phyloP scores from a whole-genome alignment of 2,329 filamentous ascomycete genomes.

The Aureobasidium leucospermi region DNA sequence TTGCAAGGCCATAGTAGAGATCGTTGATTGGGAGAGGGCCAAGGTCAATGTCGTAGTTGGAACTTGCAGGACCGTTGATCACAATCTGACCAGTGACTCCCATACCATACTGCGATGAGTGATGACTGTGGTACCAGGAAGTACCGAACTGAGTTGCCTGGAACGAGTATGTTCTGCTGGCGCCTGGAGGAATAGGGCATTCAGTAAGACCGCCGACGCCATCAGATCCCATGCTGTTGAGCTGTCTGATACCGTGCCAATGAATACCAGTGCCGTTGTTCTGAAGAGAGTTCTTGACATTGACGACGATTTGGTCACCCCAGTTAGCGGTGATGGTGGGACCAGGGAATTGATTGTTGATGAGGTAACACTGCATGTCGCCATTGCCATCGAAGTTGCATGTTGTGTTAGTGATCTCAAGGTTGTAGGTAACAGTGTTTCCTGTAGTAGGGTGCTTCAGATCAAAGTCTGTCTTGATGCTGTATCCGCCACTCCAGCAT shows the following conservation, averaged over 20 bases:
- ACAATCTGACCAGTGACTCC: slow-evolving; percentile 35
- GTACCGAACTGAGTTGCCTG: slow-evolving; percentile 41
- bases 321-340: slow-evolving; percentile 49
- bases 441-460: slow-evolving; percentile 36
- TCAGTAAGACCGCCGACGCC: slow-evolving; percentile 45
- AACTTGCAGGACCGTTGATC: slow-evolving; percentile 36
- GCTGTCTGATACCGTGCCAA: slow-evolving; percentile 55
- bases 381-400: slow-evolving; percentile 33
- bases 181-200: slow-evolving; percentile 43
- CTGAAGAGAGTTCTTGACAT: slow-evolving; percentile 45
- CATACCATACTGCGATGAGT: slow-evolving; percentile 36
- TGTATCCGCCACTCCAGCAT: slow-evolving; percentile 38
- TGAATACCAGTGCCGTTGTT: slow-evolving; percentile 54
- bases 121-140: slow-evolving; percentile 38
- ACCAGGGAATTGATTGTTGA: slow-evolving; percentile 61
- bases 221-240: slow-evolving; percentile 47
- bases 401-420: slow-evolving; percentile 29
- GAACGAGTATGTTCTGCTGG: slow-evolving; percentile 49
- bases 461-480: slow-evolving; percentile 40
- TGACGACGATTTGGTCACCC: slow-evolving; percentile 44
- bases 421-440: slow-evolving; percentile 27
- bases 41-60: slow-evolving; percentile 33
- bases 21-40: slow-evolving; percentile 25
- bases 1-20: slow-evolving; percentile 25
- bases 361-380: slow-evolving; percentile 33